Percentiles rank a stretch among this genome's conserved stretches.
Evolutionary conservation across 73 alveolate genomes (phyloP).

Genomic region (Tetrahymena thermophila): DNA sequence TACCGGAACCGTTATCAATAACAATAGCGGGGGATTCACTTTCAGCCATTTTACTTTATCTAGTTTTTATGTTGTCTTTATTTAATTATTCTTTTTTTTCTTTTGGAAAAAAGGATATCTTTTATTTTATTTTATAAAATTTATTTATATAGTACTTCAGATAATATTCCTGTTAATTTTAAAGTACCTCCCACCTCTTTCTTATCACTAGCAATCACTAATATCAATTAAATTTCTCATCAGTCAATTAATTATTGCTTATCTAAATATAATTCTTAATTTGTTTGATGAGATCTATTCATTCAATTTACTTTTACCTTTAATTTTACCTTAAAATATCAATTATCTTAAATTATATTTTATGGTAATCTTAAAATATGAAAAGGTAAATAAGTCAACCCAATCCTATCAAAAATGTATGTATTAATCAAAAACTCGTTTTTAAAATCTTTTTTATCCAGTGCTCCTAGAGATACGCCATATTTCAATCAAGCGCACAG

Average conservation of each 20-base stretch:
- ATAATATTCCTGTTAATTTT: not conserved
- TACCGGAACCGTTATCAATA: conserved; percentile 61
- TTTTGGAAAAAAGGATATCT: not conserved
- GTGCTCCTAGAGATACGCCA: not conserved
- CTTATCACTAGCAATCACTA: not conserved
- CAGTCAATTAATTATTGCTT: not conserved
- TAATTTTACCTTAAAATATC: not conserved
- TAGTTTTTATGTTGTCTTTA: not conserved
- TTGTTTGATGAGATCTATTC: not conserved
- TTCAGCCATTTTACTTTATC: not conserved
- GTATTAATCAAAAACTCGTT: not conserved
- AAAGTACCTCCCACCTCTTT: not conserved
- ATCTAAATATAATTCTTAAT: not conserved
- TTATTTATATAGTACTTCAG: not conserved
- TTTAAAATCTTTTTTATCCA: too few relatives aligned
- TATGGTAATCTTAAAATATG: not conserved
- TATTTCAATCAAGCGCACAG: not conserved
- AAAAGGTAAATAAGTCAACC: not conserved
- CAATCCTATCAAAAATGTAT: not conserved
- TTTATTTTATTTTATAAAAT: not conserved
- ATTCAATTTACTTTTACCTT: not conserved
- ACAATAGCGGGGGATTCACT: conserved; percentile 36
- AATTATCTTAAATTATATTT: not conserved
- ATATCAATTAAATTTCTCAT: not conserved
- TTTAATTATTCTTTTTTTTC: not conserved